Conservation (phyloP, 1,139 yeast species). For the Zygoascus meyerae region DNA sequence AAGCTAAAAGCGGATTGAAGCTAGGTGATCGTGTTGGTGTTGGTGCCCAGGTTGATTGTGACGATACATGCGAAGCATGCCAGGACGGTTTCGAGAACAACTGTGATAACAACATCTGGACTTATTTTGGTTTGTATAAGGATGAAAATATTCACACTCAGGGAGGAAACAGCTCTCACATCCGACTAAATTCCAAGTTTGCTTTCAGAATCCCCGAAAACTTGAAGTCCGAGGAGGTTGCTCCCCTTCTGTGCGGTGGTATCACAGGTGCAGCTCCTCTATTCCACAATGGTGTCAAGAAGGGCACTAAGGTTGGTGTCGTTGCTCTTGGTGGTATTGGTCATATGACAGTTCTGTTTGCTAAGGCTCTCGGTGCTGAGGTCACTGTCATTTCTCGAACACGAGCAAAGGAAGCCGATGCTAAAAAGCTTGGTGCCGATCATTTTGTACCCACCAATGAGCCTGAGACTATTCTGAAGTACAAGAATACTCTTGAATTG, state of each 20-base stretch:
- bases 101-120: slow-evolving; percentile 40
- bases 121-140: slow-evolving; percentile 34
- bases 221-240: slow-evolving; percentile 43
- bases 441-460: slow-evolving; percentile 36
- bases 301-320: slow-evolving; percentile 45
- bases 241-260: slow-evolving; percentile 66
- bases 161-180: slow-evolving; percentile 59
- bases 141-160: slow-evolving; percentile 34
- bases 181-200: slow-evolving; percentile 49
- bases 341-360: slow-evolving; percentile 49
- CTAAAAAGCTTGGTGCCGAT: slow-evolving; percentile 37
- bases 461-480: slow-evolving; percentile 87
- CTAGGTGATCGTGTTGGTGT: slow-evolving; percentile 85
- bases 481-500: slow-evolving; percentile 58
- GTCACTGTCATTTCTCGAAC: slow-evolving; percentile 45
- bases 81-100: slow-evolving; percentile 43
- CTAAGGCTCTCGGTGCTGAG: slow-evolving; percentile 50
- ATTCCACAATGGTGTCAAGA: slow-evolving; percentile 44
- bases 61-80: slow-evolving; percentile 47
- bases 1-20: slow-evolving; percentile 81
- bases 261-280: slow-evolving; percentile 57
- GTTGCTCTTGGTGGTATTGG: slow-evolving; percentile 56
- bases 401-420: slow-evolving; percentile 41
- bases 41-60: slow-evolving; percentile 52
- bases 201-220: slow-evolving; percentile 54